Evolutionary conservation across 345 rosid genomes (phyloP).

Genomic region (Populus deltoides): DNA sequence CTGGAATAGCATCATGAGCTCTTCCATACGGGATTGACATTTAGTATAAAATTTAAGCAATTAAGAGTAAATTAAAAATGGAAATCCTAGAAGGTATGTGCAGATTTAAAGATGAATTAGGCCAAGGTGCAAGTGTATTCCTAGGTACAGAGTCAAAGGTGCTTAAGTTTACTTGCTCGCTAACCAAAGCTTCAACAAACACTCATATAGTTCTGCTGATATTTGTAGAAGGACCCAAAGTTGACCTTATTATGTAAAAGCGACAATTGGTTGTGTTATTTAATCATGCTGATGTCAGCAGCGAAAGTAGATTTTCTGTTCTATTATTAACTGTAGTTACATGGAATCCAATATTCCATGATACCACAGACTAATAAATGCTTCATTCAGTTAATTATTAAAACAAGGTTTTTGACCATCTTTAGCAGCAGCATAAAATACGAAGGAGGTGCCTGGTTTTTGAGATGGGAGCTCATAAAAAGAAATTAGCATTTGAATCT

Average conservation of each 20-base stretch:
- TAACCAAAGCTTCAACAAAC: no score
- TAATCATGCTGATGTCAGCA: not conserved
- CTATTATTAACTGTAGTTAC: not conserved
- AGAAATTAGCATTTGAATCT: constrained; percentile 27
- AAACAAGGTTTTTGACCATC: not conserved
- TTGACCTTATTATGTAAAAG: not conserved
- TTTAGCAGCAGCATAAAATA: constrained; percentile 45
- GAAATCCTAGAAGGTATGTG: no score
- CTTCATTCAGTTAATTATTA: not conserved
- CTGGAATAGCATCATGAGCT: no score
- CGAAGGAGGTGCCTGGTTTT: constrained; percentile 57
- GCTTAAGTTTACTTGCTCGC: no score
- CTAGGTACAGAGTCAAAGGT: no score
- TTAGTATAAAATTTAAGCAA: no score
- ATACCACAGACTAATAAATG: not conserved
- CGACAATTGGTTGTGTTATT: not conserved
- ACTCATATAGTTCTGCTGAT: no score
- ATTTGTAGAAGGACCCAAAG: no score
- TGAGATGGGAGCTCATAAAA: constrained; percentile 47
- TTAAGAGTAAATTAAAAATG: no score
- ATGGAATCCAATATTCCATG: not conserved
- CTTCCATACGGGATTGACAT: no score
- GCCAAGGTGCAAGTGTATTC: no score
- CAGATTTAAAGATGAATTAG: no score
- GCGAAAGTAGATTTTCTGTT: not conserved